Conservation (phyloP, 2,329 filamentous ascomycete species). For the Colletotrichum australisinense region DNA sequence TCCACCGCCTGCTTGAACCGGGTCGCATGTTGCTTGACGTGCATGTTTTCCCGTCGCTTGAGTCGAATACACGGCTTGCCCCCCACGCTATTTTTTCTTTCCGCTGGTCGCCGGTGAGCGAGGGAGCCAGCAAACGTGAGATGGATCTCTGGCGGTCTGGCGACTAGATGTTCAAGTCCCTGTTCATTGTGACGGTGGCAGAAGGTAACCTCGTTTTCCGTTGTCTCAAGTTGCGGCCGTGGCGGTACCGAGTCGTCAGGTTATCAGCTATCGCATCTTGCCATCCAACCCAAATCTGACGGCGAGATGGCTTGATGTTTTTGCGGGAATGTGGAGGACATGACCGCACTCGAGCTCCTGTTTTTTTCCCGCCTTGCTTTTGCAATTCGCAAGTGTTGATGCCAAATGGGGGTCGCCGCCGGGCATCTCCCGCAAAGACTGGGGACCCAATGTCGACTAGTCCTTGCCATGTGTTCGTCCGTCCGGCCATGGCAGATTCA, state of each 20-base stretch:
- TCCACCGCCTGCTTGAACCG: slow-evolving; percentile 29
- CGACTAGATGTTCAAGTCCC: background rate
- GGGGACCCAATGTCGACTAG: slow-evolving; percentile 20
- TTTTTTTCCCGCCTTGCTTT: background rate
- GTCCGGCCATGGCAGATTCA: slow-evolving; percentile 21
- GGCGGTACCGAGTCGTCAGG: slow-evolving; percentile 27
- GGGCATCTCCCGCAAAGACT: slow-evolving; percentile 18
- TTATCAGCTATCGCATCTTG: slow-evolving; percentile 30
- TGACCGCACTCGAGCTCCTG: background rate
- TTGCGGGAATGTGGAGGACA: slow-evolving; percentile 13
- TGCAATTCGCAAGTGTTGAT: background rate
- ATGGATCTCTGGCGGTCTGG: slow-evolving; percentile 1
- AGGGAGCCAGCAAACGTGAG: background rate
- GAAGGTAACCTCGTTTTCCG: background rate
- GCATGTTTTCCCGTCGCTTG: background rate
- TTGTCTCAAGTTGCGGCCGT: slow-evolving; percentile 19
- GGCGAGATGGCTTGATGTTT: slow-evolving; percentile 27
- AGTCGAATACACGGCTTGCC: background rate
- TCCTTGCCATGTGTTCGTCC: slow-evolving; percentile 28
- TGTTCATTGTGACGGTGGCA: background rate
- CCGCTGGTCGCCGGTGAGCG: slow-evolving; percentile 27
- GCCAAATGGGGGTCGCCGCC: background rate
- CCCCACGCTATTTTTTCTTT: background rate
- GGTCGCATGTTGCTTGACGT: slow-evolving; percentile 23
- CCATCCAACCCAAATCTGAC: slow-evolving; percentile 21